Evolutionary conservation across 805 yeast species (phyloP), one percentile per base, ranked within the genome.

Genomic region (Metschnikowia amazonensis): DNA sequence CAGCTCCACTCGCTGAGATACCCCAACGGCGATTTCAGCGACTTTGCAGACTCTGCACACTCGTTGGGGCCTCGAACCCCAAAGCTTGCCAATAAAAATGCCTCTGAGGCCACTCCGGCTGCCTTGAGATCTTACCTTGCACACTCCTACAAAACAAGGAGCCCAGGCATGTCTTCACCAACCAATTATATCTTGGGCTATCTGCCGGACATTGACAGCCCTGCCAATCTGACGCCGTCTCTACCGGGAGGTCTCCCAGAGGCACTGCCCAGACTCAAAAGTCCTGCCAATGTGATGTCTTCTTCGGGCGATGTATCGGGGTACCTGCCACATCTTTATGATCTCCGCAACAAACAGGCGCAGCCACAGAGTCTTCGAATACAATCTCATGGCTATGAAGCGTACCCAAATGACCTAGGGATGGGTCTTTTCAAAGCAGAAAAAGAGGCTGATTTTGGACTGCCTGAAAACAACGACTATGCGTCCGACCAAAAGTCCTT

Each of bases 1-100:
- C 41, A 37, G 33, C 41, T 37, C 25, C 41, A 29, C 24, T 37
- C 41, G 5, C 40, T 36, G 40, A 17, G 31, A 14, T 36, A 20
- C 13, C 40, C 40, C 14, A 27, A 16, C 21, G 16, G 40, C 8
- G 31, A 36, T 17, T 31, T 36, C 23, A 16, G 4, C 17, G 40
- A 25, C 17, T 23, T 13, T 9, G 16, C 16, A 6, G 40, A 36
- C 23, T 4, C 39, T 17, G 16, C 17, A 4, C 20, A 17, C 31
- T 17, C 31, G 11, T 13, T 27, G 23, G 14, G 7, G 21, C 31
- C 40, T 16, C 40, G 17, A 25, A 36, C 40, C 11, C 40, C 40
- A 11, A 18, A 27, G 4, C 16, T 13, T 6, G 9, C 23, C 24
- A 9, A 3, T 4, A 8, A 21, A n/a, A 10, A 13, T 5, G 17